Base-by-base conservation (phyloP, 495 filamentous ascomycete species). In the Lophiostoma macrostomum region DNA sequence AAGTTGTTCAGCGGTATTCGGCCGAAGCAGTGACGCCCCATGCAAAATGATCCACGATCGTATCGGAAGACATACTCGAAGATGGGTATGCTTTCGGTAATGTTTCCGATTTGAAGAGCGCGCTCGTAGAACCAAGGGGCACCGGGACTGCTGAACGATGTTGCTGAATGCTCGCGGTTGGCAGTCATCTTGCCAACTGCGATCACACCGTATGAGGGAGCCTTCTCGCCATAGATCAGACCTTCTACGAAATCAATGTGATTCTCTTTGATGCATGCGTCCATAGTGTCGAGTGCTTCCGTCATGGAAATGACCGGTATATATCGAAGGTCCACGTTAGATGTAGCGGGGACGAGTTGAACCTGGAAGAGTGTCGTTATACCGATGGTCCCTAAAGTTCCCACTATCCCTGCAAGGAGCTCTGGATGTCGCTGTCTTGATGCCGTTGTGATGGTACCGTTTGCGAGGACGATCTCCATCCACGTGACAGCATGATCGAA, bases 1-100 rank as follows among this genome's bases (percentile, higher is more conserved):
- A 72, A 56, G 28, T 54, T 49, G 47, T 71, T 80, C 63, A 80
- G 80, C 2, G 79, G 80, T 11, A 74, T 60, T 10, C 69, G 56
- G 7, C 37, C 38, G 66, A 80, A 81, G 53, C 79, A 80, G 8
- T 64, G 79, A 74, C 35, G 29, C 35, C 37, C 66, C 76, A 80
- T 58, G 79, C 77, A 80, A 58, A 82, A 83, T 6, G 71, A 76
- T 22, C 80, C 79, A 4, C 80, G 74, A 55, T 83, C 79, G 61
- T 82, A 80, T 5, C 78, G 76, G 63, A 82, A 82, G 29, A 81
- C 74, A 46, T 83, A 82, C 24, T 82, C 78, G n/a, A n/a, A n/a
- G n/a, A n/a, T n/a, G n/a, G n/a, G n/a, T n/a, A n/a, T n/a, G n/a
- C n/a, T n/a, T n/a, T n/a, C n/a, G n/a, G n/a, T n/a, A n/a, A n/a